Conservation (phyloP, 1,284 basidiomycete species). For the Tilletia setariae region DNA sequence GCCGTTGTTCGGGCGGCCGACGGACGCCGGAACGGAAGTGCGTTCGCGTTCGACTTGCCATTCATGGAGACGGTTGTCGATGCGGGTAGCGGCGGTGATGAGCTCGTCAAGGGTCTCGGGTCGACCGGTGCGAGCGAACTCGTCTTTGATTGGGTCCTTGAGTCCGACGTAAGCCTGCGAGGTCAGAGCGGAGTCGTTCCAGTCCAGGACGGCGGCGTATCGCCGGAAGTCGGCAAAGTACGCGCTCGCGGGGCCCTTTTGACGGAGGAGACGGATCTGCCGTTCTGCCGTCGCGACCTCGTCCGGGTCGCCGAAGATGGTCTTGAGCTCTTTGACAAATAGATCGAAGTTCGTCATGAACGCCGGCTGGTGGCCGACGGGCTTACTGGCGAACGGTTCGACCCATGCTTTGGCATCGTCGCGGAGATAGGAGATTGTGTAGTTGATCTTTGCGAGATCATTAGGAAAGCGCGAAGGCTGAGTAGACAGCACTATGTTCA, state of each 20-base stretch:
- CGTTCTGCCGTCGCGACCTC: background rate
- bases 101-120: background rate
- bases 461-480: no score
- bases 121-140: background rate
- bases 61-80: conserved; percentile 13
- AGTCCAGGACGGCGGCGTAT: no score
- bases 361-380: background rate
- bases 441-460: background rate
- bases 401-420: conserved; percentile 10
- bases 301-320: no score
- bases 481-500: no score
- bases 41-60: background rate
- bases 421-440: conserved; percentile 1
- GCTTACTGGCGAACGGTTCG: background rate
- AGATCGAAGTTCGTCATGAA: background rate
- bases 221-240: conserved; percentile 15
- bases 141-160: conserved; percentile 9
- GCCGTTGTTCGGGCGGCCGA: background rate
- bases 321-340: conserved; percentile 11
- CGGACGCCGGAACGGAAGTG: background rate
- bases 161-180: background rate
- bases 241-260: background rate
- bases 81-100: no score
- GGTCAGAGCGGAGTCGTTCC: no score
- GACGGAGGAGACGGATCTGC: background rate